Evolutionary conservation across 2,329 filamentous ascomycete genomes (phyloP).

Genomic region (Apiospora koreana): DNA sequence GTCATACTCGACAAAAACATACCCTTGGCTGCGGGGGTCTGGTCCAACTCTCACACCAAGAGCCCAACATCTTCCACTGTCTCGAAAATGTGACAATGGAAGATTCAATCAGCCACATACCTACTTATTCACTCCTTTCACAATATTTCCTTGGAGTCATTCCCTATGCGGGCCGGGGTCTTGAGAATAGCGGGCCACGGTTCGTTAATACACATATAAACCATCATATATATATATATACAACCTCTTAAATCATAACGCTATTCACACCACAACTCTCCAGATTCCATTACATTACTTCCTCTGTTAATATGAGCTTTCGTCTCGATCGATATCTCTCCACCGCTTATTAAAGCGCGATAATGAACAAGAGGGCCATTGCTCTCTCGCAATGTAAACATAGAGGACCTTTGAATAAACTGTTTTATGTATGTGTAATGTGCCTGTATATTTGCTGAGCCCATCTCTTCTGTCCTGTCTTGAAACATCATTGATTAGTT

Average conservation of each 20-base stretch:
- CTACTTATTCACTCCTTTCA: conserved; percentile 3
- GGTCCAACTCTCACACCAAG: background rate
- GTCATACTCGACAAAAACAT: no score
- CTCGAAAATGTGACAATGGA: background rate
- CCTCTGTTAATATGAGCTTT: no score
- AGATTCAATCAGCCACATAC: background rate
- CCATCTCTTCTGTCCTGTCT: no score
- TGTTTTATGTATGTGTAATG: no score
- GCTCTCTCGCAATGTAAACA: no score
- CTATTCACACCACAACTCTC: background rate
- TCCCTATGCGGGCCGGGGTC: background rate
- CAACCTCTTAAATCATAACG: background rate
- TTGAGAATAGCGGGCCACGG: background rate
- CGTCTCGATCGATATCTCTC: no score
- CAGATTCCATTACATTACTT: background rate
- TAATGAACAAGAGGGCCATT: no score
- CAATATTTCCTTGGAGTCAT: conserved; percentile 1
- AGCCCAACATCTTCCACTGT: background rate
- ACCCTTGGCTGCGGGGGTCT: background rate
- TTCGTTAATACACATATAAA: background rate
- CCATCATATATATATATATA: background rate
- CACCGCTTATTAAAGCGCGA: no score
- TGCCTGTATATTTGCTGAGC: no score
- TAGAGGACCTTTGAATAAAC: no score
- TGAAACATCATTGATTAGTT: no score